phyloP scores from a whole-genome alignment of 331 rosid genomes.

The Dryas integrifolia region DNA sequence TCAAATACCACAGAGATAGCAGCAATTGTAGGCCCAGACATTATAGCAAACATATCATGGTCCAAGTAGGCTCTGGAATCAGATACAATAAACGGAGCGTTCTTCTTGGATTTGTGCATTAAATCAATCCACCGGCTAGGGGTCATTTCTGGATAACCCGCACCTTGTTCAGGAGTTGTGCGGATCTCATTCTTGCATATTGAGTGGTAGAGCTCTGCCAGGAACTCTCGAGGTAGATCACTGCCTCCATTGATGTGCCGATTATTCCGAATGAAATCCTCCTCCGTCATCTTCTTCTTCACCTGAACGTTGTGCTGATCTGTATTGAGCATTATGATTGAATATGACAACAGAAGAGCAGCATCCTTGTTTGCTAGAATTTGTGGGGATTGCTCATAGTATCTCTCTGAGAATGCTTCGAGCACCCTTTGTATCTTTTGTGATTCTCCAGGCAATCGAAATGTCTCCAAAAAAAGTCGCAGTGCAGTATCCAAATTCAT shows the following conservation, averaged over 20 bases:
- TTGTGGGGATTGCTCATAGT: constrained; percentile 79
- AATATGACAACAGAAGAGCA: constrained; percentile 80
- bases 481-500: constrained; percentile 87
- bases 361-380: constrained; percentile 92
- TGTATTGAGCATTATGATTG: constrained; percentile 85
- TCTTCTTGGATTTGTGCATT: constrained; percentile 70
- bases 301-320: constrained; percentile 94
- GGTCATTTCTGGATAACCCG: constrained; percentile 87
- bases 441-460: constrained; percentile 93
- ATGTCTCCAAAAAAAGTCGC: constrained; percentile 87
- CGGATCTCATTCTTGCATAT: constrained; percentile 94
- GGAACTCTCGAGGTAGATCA: constrained; percentile 84
- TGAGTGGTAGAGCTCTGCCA: constrained; percentile 71
- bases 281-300: constrained; percentile 96
- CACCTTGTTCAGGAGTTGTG: constrained; percentile 90
- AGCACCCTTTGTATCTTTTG: constrained; percentile 99
- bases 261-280: constrained; percentile 84
- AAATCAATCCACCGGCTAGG: constrained; percentile 95
- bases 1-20: constrained; percentile 94
- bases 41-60: constrained; percentile 87
- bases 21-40: constrained; percentile 96
- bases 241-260: constrained; percentile 85
- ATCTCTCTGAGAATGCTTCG: constrained; percentile 97
- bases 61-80: constrained; percentile 86
- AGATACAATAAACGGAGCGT: constrained; percentile 78